A percentile compares a stretch with the other conserved stretches of the same genome.
Evolutionary conservation across 2,329 filamentous ascomycete species (phyloP).

Genomic region (Leptodontidium sp.): DNA sequence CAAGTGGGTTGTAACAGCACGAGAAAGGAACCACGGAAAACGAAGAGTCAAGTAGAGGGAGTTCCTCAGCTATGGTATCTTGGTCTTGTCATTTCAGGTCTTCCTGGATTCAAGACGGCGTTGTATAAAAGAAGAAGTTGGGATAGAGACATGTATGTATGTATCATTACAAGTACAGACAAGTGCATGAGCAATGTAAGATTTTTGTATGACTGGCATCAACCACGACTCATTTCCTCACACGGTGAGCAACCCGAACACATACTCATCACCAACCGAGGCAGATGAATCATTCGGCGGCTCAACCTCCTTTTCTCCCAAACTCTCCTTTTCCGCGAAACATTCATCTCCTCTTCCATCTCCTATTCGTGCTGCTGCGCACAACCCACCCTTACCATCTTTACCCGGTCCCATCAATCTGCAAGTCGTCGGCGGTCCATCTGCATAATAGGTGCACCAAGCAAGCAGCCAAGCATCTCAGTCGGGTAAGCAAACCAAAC

Average conservation of each 20-base stretch:
- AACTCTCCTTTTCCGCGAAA: background rate
- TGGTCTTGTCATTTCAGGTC: background rate
- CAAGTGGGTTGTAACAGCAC: constrained; percentile 86
- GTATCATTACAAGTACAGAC: constrained; percentile 9
- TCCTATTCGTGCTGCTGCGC: background rate
- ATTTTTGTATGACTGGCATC: constrained; percentile 21
- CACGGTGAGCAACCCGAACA: background rate
- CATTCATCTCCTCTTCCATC: constrained; percentile 3
- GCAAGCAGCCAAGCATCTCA: constrained; percentile 2
- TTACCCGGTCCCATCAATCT: constrained; percentile 2
- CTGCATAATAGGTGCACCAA: background rate
- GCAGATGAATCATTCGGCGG: background rate
- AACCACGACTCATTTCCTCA: background rate
- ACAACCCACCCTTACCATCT: background rate
- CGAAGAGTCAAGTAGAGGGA: constrained; percentile 69
- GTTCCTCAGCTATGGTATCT: background rate
- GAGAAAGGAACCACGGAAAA: constrained; percentile 91
- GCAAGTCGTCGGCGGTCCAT: background rate
- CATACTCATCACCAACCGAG: background rate
- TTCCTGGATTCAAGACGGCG: background rate
- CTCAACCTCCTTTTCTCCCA: background rate
- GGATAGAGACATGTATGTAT: constrained; percentile 5
- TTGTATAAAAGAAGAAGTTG: constrained; percentile 13
- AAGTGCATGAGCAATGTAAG: constrained; percentile 23
- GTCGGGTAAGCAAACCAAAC: constrained; percentile 7